phyloP scores from a whole-genome alignment of 2,329 filamentous ascomycete genomes.

The Fusarium torulosum region DNA sequence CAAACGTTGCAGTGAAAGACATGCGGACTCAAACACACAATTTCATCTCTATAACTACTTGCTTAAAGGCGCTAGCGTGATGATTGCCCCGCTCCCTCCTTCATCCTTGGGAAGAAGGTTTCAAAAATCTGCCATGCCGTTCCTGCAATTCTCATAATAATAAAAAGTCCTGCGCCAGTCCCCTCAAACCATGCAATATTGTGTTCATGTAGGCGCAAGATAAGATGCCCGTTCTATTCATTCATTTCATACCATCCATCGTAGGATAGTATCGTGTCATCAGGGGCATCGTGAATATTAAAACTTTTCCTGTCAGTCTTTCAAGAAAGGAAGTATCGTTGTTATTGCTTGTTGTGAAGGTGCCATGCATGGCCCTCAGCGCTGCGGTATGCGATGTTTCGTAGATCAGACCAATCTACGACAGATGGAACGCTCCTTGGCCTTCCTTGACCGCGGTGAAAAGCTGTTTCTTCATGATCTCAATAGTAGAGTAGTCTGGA shows the following conservation, averaged over 20 bases:
- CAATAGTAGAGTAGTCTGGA: conserved; percentile 88
- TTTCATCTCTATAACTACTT: conserved; percentile 48
- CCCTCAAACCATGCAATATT: conserved; percentile 45
- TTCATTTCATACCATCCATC: conserved; percentile 36
- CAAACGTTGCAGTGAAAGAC: not conserved
- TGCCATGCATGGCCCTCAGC: not conserved
- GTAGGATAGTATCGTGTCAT: conserved; percentile 43
- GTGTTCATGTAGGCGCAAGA: conserved; percentile 33
- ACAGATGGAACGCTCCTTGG: conserved; percentile 97
- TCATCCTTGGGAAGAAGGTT: conserved; percentile 20
- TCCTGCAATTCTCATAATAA: conserved; percentile 38
- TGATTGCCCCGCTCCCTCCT: conserved; percentile 22
- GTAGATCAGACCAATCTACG: conserved; percentile 61
- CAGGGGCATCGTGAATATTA: conserved; percentile 38
- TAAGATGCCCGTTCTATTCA: conserved; percentile 46
- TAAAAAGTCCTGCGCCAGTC: conserved; percentile 43
- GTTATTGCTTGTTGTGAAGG: conserved; percentile 16
- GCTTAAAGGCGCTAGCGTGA: conserved; percentile 35
- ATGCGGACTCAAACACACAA: conserved; percentile 37
- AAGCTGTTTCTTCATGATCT: conserved; percentile 82
- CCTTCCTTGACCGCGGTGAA: conserved; percentile 92
- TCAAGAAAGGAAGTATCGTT: conserved; percentile 25
- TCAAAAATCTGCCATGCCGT: conserved; percentile 35
- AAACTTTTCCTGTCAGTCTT: conserved; percentile 36
- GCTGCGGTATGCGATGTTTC: conserved; percentile 12